phyloP scores from a whole-genome alignment of 805 yeast genomes.

The Saccharomycopsis javanensis region DNA sequence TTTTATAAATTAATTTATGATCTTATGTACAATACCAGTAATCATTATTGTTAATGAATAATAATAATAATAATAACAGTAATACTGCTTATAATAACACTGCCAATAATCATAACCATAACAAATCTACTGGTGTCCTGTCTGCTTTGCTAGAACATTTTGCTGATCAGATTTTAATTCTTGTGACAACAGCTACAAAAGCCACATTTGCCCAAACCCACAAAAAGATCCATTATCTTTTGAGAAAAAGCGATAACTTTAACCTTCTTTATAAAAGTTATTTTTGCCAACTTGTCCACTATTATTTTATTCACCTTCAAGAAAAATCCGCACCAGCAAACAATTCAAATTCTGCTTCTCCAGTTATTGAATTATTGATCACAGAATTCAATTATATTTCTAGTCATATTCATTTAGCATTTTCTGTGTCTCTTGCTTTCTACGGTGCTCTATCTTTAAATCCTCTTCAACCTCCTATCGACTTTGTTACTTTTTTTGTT shows the following conservation, averaged over 20 bases:
- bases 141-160: slow-evolving; percentile 26
- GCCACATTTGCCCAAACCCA: slow-evolving; percentile 32
- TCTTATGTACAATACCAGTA: no score
- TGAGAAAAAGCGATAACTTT: not conserved
- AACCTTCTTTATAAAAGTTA: slow-evolving; percentile 23
- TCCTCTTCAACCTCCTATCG: slow-evolving; percentile 10
- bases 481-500: slow-evolving; percentile 24
- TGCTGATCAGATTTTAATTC: slow-evolving; percentile 44
- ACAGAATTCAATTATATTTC: slow-evolving; percentile 24
- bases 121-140: not conserved
- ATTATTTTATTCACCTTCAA: slow-evolving; percentile 1
- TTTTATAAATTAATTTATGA: no score
- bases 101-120: no score
- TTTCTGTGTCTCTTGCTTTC: slow-evolving; percentile 22
- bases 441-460: slow-evolving; percentile 22
- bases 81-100: not conserved
- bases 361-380: slow-evolving; percentile 19
- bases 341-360: not conserved
- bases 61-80: not conserved
- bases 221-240: slow-evolving; percentile 39
- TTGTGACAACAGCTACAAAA: slow-evolving; percentile 35
- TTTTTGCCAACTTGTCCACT: slow-evolving; percentile 25
- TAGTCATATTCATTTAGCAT: slow-evolving; percentile 17
- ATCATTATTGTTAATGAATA: slow-evolving; percentile 1
- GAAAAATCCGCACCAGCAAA: not conserved